A percentile compares a stretch with the other conserved stretches of the same genome.
Conservation (phyloP, 2,329 filamentous ascomycete species). For the Aspergillus nomiae region DNA sequence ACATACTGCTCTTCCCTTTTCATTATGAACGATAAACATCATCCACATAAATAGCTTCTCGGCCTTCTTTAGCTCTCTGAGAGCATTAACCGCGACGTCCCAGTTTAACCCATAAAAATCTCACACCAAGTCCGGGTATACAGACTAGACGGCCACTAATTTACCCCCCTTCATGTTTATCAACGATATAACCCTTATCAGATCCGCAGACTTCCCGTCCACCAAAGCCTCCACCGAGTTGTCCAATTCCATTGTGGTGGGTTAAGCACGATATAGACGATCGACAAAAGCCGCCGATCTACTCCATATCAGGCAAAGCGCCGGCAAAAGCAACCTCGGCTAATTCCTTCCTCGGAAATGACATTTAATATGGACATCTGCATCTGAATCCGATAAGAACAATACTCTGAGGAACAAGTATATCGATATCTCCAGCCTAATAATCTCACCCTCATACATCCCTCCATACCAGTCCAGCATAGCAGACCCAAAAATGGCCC, state of each 20-base stretch:
- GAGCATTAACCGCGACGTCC: not conserved
- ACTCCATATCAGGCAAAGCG: not conserved
- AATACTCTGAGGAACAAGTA: not conserved
- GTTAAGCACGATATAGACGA: not conserved
- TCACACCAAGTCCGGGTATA: not conserved
- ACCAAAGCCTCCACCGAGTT: not conserved
- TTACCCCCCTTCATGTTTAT: not conserved
- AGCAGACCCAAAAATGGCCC: constrained; percentile 20
- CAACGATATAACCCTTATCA: not conserved
- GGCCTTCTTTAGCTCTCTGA: no score
- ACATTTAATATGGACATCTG: not conserved
- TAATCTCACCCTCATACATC: not conserved
- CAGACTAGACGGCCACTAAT: not conserved
- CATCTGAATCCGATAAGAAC: not conserved
- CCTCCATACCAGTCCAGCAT: not conserved
- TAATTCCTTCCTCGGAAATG: not conserved
- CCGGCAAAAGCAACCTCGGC: not conserved
- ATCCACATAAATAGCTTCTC: no score
- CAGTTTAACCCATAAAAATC: not conserved
- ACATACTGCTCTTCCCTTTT: no score
- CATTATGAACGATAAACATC: no score
- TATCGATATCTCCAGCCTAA: not conserved
- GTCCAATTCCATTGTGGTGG: not conserved
- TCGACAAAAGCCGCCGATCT: not conserved
- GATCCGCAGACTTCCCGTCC: not conserved